Conservation (phyloP, 129 eudicot genomes). For the Lactuca saligna region DNA sequence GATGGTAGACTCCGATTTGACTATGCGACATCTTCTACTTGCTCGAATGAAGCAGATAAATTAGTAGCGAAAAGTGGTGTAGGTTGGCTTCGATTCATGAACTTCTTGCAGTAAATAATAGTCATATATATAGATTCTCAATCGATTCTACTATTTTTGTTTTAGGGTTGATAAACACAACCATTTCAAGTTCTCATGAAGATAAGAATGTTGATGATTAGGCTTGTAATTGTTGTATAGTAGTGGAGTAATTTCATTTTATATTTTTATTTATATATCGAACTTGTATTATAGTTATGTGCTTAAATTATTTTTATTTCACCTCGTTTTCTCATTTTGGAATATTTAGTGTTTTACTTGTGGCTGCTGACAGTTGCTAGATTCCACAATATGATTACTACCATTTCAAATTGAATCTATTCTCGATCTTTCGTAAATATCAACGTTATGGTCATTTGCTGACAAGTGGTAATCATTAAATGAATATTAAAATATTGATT, state of each 20-base stretch:
- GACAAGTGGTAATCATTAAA: background rate
- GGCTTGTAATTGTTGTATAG: conserved; percentile 25
- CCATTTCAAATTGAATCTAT: background rate
- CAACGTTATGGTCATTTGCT: background rate
- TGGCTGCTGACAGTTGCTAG: background rate
- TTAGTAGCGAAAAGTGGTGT: conserved; percentile 29
- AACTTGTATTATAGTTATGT: conserved; percentile 14
- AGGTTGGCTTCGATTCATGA: conserved; percentile 77
- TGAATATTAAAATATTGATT: no score
- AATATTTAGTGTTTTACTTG: background rate
- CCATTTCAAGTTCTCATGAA: conserved; percentile 4
- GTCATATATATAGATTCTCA: background rate
- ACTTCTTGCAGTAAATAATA: conserved; percentile 31
- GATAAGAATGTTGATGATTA: conserved; percentile 14
- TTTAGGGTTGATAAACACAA: background rate
- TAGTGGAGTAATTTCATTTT: background rate
- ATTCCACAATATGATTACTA: background rate
- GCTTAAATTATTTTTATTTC: background rate
- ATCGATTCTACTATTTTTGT: background rate
- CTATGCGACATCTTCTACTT: conserved; percentile 15
- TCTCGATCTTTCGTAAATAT: background rate
- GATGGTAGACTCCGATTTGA: conserved; percentile 7
- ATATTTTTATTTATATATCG: background rate
- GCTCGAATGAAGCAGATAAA: conserved; percentile 60
- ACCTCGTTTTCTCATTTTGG: background rate